Evolutionary conservation across 352 stramenopile species (phyloP).

Genomic region (Globisporangium nunn): DNA sequence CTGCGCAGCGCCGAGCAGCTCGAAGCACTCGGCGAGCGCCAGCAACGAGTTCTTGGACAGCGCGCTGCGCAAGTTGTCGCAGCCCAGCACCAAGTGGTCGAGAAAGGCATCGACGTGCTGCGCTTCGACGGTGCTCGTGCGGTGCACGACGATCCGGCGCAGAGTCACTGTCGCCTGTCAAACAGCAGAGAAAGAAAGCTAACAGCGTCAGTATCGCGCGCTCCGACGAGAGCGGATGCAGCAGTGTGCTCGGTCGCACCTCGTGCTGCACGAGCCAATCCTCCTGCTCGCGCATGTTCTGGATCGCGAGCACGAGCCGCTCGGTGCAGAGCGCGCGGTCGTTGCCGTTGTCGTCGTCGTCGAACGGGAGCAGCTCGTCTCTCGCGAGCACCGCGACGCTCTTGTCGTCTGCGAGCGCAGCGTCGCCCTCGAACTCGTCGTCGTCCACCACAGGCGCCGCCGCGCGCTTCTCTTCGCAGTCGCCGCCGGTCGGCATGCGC

Average conservation of each 20-base stretch:
- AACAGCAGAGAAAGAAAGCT: background rate
- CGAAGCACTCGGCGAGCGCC: conserved; percentile 52
- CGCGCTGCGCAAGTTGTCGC: conserved; percentile 60
- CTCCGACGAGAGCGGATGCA: background rate
- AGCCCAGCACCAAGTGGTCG: conserved; percentile 24
- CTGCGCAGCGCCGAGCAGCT: conserved; percentile 21
- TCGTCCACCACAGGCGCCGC: conserved; percentile 11
- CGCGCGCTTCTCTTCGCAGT: conserved; percentile 10
- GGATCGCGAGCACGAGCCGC: conserved; percentile 17
- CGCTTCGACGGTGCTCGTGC: conserved; percentile 19
- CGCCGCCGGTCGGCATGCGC: background rate
- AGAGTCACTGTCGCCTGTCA: conserved; percentile 34
- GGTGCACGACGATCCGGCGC: conserved; percentile 50
- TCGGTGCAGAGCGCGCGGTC: background rate
- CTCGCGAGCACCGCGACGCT: conserved; percentile 30
- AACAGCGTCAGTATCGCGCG: background rate
- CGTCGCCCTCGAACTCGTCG: background rate
- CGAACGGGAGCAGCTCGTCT: conserved; percentile 27
- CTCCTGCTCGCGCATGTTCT: conserved; percentile 21
- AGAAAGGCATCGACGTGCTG: conserved; percentile 24
- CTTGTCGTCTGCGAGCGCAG: conserved; percentile 29
- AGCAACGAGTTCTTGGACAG: conserved; percentile 69
- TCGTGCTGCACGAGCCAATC: conserved; percentile 68
- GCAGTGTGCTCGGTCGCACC: conserved; percentile 5
- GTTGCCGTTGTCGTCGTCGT: conserved; percentile 5